phyloP scores from a whole-genome alignment of 148 eudicot genomes.

The Vaccinium myrtillus region DNA sequence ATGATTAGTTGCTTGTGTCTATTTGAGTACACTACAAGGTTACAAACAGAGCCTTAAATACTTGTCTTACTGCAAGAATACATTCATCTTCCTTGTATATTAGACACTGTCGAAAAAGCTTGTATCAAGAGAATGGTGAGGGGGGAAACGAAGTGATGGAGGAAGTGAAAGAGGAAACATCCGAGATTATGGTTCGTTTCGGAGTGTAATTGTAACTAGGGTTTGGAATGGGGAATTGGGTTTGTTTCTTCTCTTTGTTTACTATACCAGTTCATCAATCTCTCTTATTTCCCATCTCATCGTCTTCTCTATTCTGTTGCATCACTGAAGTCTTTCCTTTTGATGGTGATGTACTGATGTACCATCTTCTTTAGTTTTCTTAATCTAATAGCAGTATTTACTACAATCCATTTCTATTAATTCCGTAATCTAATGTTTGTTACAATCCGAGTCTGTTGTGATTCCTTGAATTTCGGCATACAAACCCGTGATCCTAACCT shows the following conservation, averaged over 20 bases:
- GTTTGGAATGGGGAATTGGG: neutral
- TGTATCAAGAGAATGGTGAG: neutral
- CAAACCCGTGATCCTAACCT: too few relatives aligned
- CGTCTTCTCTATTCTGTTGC: neutral
- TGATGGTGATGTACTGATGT: neutral
- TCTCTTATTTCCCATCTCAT: neutral
- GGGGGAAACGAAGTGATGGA: neutral
- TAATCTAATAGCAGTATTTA: too few relatives aligned
- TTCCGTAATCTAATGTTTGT: too few relatives aligned
- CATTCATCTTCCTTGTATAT: neutral
- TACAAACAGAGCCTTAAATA: neutral
- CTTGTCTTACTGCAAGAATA: neutral
- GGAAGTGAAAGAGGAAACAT: neutral
- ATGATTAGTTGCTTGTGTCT: conserved; percentile 23
- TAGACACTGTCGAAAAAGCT: neutral
- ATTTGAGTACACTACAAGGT: neutral
- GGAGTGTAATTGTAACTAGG: neutral
- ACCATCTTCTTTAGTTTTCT: too few relatives aligned
- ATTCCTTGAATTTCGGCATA: too few relatives aligned
- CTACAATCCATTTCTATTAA: too few relatives aligned
- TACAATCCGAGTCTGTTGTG: too few relatives aligned
- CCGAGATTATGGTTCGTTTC: neutral
- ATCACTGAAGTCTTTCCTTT: neutral
- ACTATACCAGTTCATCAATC: neutral
- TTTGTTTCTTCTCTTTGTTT: neutral